Percentiles rank a stretch among this genome's conserved stretches.
These are phyloP conservation scores for Mayamaea pseudoterrestris DNA, from an alignment of 108 stramenopile genomes.

Conservation along the genomic window DNA sequence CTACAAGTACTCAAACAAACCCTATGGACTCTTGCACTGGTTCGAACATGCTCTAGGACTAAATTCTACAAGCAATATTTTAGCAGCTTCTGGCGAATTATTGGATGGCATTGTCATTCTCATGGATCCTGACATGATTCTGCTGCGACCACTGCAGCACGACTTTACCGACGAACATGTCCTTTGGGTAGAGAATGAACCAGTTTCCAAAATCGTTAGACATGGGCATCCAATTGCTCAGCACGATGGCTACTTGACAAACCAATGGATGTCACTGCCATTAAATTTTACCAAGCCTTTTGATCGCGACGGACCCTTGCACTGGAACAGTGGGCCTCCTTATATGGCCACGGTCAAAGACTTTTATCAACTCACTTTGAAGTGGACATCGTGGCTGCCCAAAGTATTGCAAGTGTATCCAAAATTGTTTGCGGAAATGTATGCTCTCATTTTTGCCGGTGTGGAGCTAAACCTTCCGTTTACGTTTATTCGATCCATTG, in stretches of 20 bases:
- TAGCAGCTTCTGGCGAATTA: too few species aligned
- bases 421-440: conserved; percentile 29
- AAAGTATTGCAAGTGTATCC: conserved; percentile 54
- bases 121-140: conserved; percentile 92
- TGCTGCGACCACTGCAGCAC: conserved; percentile 68
- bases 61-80: too few species aligned
- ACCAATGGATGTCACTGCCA: conserved; percentile 14
- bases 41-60: conserved; percentile 33
- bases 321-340: conserved; percentile 73
- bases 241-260: conserved; percentile 11
- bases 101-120: conserved; percentile 75
- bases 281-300: conserved; percentile 2
- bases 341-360: conserved; percentile 60
- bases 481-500: conserved; percentile 43
- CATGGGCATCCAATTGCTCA: conserved; percentile 18
- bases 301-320: conserved; percentile 20
- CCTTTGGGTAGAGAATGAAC: conserved; percentile 3
- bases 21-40: conserved; percentile 63
- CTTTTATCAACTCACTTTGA: conserved; percentile 45
- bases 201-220: conserved; percentile 1
- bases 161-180: conserved; percentile 33
- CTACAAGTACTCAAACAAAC: conserved; percentile 89
- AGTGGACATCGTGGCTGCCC: conserved; percentile 69
- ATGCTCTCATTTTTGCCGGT: conserved; percentile 68
- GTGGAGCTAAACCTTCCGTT: conserved; percentile 58